Conservation (phyloP, 148 eudicot genomes). For the Simmondsia chinensis region DNA sequence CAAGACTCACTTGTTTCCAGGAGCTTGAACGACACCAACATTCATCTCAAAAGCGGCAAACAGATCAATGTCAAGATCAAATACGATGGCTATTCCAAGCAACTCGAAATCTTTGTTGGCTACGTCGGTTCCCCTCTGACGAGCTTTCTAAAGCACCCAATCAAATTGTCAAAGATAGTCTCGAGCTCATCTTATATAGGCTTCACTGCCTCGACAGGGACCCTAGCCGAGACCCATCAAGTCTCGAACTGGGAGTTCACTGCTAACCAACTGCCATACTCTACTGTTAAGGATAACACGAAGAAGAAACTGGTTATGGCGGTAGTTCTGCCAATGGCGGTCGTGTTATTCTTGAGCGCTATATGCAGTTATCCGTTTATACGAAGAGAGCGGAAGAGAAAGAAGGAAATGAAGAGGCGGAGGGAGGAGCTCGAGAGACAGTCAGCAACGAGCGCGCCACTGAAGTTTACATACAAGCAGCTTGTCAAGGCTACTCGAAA, state of each 20-base stretch:
- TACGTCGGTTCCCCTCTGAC: conserved; percentile 18
- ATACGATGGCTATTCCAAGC: conserved; percentile 29
- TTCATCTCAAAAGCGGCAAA: conserved; percentile 31
- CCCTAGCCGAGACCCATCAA: conserved; percentile 19
- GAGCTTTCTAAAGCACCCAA: conserved; percentile 17
- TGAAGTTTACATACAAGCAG: conserved; percentile 18
- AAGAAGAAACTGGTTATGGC: conserved; percentile 1
- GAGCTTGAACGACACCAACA: conserved; percentile 18
- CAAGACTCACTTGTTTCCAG: conserved; percentile 16
- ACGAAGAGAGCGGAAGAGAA: conserved; percentile 9
- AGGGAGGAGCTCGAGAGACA: conserved; percentile 17
- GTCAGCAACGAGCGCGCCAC: conserved; percentile 28
- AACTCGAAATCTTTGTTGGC: conserved; percentile 15
- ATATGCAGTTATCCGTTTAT: conserved; percentile 4
- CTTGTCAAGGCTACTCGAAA: conserved; percentile 25
- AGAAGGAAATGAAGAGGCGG: conserved; percentile 10
- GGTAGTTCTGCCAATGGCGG: conserved; percentile 12
- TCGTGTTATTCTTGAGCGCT: conserved; percentile 1
- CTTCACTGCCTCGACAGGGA: conserved; percentile 34
- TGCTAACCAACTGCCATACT: conserved; percentile 18
- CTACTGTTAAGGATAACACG: conserved; percentile 6
- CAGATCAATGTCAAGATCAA: conserved; percentile 17
- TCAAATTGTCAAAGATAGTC: conserved; percentile 16
- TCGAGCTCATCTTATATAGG: conserved; percentile 23
- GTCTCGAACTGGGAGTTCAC: conserved; percentile 35